Percentiles rank a stretch among this genome's conserved stretches.
These are phyloP conservation scores for Aspergillus caelatus DNA, from an alignment of 2,329 filamentous ascomycete species.

Conservation along the genomic window DNA sequence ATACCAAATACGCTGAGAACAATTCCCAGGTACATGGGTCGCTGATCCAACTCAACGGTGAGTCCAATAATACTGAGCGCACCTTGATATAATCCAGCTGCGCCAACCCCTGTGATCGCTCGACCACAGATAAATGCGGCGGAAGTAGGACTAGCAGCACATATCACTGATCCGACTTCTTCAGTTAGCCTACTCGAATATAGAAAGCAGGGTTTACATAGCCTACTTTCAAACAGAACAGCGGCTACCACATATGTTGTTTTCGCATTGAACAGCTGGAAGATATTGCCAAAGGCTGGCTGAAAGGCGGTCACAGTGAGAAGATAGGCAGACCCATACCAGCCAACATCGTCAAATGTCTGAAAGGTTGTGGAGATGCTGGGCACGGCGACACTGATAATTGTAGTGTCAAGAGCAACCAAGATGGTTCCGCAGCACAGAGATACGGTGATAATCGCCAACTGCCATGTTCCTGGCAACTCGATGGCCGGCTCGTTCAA, in stretches of 20 bases:
- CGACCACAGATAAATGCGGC: not conserved
- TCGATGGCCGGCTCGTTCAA: no score
- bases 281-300: constrained; percentile 32
- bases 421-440: not conserved
- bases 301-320: constrained; percentile 10
- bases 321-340: constrained; percentile 54
- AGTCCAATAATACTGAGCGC: not conserved
- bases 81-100: not conserved
- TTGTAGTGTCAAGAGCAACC: constrained; percentile 24
- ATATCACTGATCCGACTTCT: not conserved
- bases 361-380: constrained; percentile 41
- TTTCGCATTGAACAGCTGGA: constrained; percentile 36
- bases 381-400: constrained; percentile 42
- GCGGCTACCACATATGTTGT: constrained; percentile 18
- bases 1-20: not conserved
- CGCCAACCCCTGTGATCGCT: not conserved
- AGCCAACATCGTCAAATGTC: constrained; percentile 39
- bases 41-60: not conserved
- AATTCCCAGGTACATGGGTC: not conserved
- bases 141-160: not conserved
- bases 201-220: no score
- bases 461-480: no score
- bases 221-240: not conserved
- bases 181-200: no score
- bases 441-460: no score